A percentile compares a stretch with the other conserved stretches of the same genome.
These are phyloP conservation scores for Aspergillus transmontanensis DNA, from an alignment of 2,329 filamentous ascomycete genomes.

Conservation along the genomic window DNA sequence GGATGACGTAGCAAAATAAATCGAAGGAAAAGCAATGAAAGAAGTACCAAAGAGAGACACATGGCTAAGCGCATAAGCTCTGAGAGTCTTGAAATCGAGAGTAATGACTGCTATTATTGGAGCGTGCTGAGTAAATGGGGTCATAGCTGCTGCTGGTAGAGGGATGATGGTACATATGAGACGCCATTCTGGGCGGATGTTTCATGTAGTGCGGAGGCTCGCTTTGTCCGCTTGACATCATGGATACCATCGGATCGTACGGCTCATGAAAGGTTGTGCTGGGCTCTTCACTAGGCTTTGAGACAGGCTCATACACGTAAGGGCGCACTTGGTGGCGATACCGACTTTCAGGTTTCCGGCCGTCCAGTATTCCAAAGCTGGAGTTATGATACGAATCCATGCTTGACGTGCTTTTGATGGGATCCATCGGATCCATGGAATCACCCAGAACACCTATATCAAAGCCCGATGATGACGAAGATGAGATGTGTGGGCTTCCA, in stretches of 20 bases:
- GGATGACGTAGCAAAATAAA: conserved; percentile 22
- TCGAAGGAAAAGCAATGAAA: conserved; percentile 28
- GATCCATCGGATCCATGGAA: conserved; percentile 43
- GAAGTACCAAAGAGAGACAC: not conserved
- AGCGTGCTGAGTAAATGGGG: conserved; percentile 31
- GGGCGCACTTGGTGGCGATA: conserved; percentile 29
- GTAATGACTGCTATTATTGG: conserved; percentile 28
- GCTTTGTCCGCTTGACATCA: conserved; percentile 31
- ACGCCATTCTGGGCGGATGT: conserved; percentile 24
- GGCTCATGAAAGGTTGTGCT: conserved; percentile 29
- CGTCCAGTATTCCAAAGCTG: conserved; percentile 27
- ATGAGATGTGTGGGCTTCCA: conserved; percentile 43
- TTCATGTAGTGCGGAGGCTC: conserved; percentile 31
- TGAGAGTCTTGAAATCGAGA: conserved; percentile 37
- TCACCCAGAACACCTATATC: conserved; percentile 42
- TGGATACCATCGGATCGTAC: conserved; percentile 35
- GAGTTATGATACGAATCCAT: conserved; percentile 39
- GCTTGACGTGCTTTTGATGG: conserved; percentile 35
- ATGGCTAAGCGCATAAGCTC: conserved; percentile 36
- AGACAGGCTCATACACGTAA: conserved; percentile 29
- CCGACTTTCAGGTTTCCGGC: conserved; percentile 27
- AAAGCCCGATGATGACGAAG: conserved; percentile 42
- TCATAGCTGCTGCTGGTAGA: conserved; percentile 32
- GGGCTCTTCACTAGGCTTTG: conserved; percentile 28
- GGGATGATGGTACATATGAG: conserved; percentile 28